These are phyloP conservation scores for Yamadazyma sp. DNA, from an alignment of 805 yeast species.

Conservation along the genomic window DNA sequence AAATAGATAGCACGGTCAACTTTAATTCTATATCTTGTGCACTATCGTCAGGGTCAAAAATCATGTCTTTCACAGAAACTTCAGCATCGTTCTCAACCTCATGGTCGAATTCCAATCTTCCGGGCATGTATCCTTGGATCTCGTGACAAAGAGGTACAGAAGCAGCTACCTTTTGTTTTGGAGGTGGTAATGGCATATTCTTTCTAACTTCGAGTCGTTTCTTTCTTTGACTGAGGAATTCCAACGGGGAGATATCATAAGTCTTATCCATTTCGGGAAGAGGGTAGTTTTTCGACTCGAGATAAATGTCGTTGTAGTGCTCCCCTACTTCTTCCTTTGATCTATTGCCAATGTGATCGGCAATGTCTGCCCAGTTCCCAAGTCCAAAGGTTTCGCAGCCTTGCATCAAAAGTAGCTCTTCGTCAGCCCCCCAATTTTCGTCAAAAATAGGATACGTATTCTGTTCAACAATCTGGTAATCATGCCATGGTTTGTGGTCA, in stretches of 20 bases:
- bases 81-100: slow-evolving; percentile 98
- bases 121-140: slow-evolving; percentile 98
- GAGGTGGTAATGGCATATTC: slow-evolving; percentile 72
- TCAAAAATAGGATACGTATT: slow-evolving; percentile 91
- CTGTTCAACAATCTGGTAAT: slow-evolving; percentile 88
- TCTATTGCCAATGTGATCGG: slow-evolving; percentile 92
- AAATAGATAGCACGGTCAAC: slow-evolving; percentile 81
- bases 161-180: slow-evolving; percentile 84
- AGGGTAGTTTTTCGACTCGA: slow-evolving; percentile 75
- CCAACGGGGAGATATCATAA: slow-evolving; percentile 64
- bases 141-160: slow-evolving; percentile 97
- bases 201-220: slow-evolving; percentile 69
- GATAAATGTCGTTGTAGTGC: slow-evolving; percentile 74
- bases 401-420: slow-evolving; percentile 81
- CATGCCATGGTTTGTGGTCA: slow-evolving; percentile 92
- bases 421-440: slow-evolving; percentile 98
- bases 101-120: slow-evolving; percentile 92
- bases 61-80: slow-evolving; percentile 89
- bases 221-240: slow-evolving; percentile 67
- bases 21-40: slow-evolving; percentile 88
- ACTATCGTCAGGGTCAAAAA: slow-evolving; percentile 90
- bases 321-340: slow-evolving; percentile 86
- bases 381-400: slow-evolving; percentile 90
- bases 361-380: slow-evolving; percentile 98
- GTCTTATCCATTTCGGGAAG: slow-evolving; percentile 80